These are phyloP conservation scores for Tulasnella sp. DNA, from an alignment of 768 basidiomycete species.

Conservation along the genomic window DNA sequence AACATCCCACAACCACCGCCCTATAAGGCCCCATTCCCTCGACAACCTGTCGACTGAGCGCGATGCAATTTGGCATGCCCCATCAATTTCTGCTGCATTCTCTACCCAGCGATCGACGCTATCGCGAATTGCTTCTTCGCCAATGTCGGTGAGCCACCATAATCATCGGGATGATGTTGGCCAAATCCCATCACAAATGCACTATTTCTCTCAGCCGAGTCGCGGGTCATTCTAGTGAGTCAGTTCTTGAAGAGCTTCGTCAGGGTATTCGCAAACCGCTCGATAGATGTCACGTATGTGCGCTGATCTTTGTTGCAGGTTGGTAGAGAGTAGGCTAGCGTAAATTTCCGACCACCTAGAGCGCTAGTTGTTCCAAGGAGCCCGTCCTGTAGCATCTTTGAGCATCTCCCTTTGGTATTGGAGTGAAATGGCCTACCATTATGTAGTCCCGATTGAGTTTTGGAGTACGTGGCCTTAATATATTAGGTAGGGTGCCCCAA, in stretches of 20 bases:
- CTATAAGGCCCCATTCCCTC: background rate
- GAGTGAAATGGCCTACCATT: too few species aligned
- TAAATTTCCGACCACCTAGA: too few species aligned
- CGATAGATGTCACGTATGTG: background rate
- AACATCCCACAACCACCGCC: background rate
- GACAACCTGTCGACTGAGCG: conserved; percentile 42
- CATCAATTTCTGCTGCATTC: background rate
- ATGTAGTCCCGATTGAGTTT: too few species aligned
- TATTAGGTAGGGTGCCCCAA: too few species aligned
- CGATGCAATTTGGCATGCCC: background rate
- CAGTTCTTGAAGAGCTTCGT: background rate
- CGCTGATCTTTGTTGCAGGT: background rate
- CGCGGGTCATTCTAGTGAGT: background rate
- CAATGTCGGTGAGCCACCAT: background rate
- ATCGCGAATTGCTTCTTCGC: background rate
- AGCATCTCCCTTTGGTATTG: too few species aligned
- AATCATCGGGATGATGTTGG: background rate
- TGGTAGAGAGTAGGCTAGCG: too few species aligned
- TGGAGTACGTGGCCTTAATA: too few species aligned
- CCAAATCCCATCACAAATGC: background rate
- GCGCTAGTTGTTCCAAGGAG: too few species aligned
- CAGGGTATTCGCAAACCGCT: background rate
- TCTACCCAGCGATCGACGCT: background rate
- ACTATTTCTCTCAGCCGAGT: background rate
- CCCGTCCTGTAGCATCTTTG: too few species aligned